Base-by-base conservation (phyloP, 352 stramenopile genomes). In the Peronospora farinosa region DNA sequence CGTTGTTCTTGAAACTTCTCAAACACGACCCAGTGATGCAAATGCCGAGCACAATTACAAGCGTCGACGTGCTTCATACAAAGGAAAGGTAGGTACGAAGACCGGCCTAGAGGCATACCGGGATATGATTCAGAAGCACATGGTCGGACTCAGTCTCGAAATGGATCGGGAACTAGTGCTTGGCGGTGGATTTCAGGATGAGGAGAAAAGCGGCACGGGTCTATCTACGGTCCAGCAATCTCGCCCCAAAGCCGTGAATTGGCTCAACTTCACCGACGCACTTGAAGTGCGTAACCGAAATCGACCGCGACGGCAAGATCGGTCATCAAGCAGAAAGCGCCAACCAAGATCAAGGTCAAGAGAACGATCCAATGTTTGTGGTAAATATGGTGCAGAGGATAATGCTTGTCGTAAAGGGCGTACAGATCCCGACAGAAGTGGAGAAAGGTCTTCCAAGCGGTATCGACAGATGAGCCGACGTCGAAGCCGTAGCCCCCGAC, bases 121-220 rank as follows among this genome's bases (percentile, higher is more conserved):
- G 16, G 76, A 87, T 43, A 56, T 89, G 50, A 73, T 89, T 8
- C 57, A 66, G 4, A 83, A 75, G 36, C 72, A 84, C 41, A 89
- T 89, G 76, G 39, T 75, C 21, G 63, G 57, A 0, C 63, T 87
- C 19, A 77, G 69, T 49, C 33, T 78, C 32, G 66, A 72, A 31
- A 65, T 47, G 0, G 70, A 67, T 31, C 56, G 70, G 7, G 56
- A 77, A 16, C 52, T 85, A 1, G 52, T 53, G 17, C 57, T 53
- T 35, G 57, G 48, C 17, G 62, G 57, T 61, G 62, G 57, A 0
- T 64, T 67, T 39, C 30, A 37, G 9, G 39, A 53, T 21, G 40
- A 51, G 7, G 16, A 23, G n/a, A 12, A 40, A 31, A 1, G 12
- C 7, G 7, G 4, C 12, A 37, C 28, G 6, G 10, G 7, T 23